Conservation (phyloP, 371 early-diverging fungal genomes). For the Mucor plumbeus region DNA sequence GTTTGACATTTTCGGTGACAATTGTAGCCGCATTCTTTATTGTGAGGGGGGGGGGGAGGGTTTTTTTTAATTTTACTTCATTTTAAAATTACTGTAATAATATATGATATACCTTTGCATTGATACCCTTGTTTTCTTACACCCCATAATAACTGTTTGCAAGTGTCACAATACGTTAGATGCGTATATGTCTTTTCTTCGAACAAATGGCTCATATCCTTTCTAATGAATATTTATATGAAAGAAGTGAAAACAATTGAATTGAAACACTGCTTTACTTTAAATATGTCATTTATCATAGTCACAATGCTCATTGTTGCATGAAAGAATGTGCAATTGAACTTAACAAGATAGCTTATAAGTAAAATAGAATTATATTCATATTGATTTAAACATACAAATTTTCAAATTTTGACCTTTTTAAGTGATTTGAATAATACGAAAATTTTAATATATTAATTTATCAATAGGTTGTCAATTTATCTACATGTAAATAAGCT, state of each 20-base stretch:
- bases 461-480: neutral
- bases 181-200: slow-evolving; percentile 24
- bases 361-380: too few species aligned
- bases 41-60: too few species aligned
- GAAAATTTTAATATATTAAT: neutral
- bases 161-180: slow-evolving; percentile 27
- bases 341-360: neutral
- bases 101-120: slow-evolving; percentile 25
- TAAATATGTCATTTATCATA: slow-evolving; percentile 1
- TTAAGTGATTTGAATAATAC: too few species aligned
- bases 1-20: slow-evolving; percentile 25
- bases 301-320: neutral
- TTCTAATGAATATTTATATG: neutral
- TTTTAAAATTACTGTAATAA: too few species aligned
- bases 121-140: slow-evolving; percentile 26
- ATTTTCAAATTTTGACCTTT: too few species aligned
- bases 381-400: too few species aligned
- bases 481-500: neutral
- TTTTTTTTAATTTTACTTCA: too few species aligned
- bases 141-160: slow-evolving; percentile 31
- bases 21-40: slow-evolving; percentile 20
- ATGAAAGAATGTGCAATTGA: neutral
- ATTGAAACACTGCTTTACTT: slow-evolving; percentile 20
- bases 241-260: slow-evolving; percentile 21
- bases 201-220: slow-evolving; percentile 27